These are phyloP conservation scores for Emericellopsis terricola DNA, from an alignment of 495 filamentous ascomycete species.

Conservation along the genomic window DNA sequence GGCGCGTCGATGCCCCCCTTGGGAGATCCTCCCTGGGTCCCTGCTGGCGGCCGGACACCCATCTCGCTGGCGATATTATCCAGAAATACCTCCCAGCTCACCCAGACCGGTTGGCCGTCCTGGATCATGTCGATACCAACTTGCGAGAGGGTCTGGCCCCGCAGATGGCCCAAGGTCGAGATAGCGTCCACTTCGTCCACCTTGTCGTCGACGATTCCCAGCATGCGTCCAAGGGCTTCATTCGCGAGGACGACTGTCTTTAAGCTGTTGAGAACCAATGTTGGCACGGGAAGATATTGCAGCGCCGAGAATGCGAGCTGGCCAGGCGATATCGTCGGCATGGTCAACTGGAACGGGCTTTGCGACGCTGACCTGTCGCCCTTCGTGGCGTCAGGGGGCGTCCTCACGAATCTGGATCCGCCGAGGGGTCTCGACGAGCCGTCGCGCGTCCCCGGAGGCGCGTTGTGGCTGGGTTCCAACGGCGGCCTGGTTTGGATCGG, in stretches of 20 bases:
- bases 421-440: neutral
- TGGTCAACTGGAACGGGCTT: constrained; percentile 18
- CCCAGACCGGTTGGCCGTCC: constrained; percentile 33
- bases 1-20: constrained; percentile 7
- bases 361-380: constrained; percentile 6
- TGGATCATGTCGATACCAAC: constrained; percentile 44
- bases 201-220: constrained; percentile 28
- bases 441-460: too few species aligned
- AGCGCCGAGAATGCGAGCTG: constrained; percentile 42
- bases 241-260: constrained; percentile 54
- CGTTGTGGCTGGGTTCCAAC: too few species aligned
- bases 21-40: neutral
- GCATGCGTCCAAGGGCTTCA: constrained; percentile 47
- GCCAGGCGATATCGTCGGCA: constrained; percentile 19
- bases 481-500: neutral
- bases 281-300: constrained; percentile 49
- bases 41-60: constrained; percentile 5
- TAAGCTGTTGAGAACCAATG: constrained; percentile 38
- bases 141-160: constrained; percentile 37
- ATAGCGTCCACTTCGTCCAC: constrained; percentile 11
- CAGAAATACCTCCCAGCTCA: constrained; percentile 35
- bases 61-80: constrained; percentile 31
- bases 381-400: neutral
- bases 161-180: constrained; percentile 25
- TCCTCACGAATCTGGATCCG: constrained; percentile 1